Evolutionary conservation across 139 green algal species (phyloP).

Genomic region (Chara braunii): DNA sequence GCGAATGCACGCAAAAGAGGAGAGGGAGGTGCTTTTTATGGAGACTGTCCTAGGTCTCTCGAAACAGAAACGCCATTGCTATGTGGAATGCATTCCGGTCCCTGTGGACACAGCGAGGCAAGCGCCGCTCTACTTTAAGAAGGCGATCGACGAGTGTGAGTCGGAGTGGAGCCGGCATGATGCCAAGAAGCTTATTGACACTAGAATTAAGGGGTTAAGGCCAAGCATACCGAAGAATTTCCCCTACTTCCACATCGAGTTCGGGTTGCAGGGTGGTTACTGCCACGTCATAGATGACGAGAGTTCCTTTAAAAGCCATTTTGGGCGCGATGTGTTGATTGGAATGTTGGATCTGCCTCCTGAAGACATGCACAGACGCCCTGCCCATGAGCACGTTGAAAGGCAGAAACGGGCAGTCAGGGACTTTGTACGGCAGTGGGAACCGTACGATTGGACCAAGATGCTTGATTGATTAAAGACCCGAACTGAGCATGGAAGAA

Average conservation of each 20-base stretch:
- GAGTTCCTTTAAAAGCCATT: constrained; percentile 59
- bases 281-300: constrained; percentile 94
- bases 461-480: constrained; percentile 53
- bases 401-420: constrained; percentile 54
- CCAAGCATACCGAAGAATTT: constrained; percentile 86
- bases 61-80: constrained; percentile 54
- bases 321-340: constrained; percentile 65
- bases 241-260: constrained; percentile 83
- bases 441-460: constrained; percentile 78
- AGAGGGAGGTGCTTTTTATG: constrained; percentile 68
- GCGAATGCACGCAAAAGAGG: constrained; percentile 42
- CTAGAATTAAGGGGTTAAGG: constrained; percentile 69
- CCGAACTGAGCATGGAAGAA: no score
- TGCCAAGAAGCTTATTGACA: constrained; percentile 83
- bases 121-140: constrained; percentile 61
- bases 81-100: constrained; percentile 79
- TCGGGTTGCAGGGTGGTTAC: constrained; percentile 56
- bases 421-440: constrained; percentile 69
- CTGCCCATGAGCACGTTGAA: constrained; percentile 28
- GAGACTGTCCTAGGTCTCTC: constrained; percentile 72
- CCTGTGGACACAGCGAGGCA: constrained; percentile 27
- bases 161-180: constrained; percentile 87
- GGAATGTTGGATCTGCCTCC: constrained; percentile 68
- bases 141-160: constrained; percentile 79
- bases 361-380: constrained; percentile 61